phyloP scores from a whole-genome alignment of 2,329 filamentous ascomycete species.

The Claviceps sp. region DNA sequence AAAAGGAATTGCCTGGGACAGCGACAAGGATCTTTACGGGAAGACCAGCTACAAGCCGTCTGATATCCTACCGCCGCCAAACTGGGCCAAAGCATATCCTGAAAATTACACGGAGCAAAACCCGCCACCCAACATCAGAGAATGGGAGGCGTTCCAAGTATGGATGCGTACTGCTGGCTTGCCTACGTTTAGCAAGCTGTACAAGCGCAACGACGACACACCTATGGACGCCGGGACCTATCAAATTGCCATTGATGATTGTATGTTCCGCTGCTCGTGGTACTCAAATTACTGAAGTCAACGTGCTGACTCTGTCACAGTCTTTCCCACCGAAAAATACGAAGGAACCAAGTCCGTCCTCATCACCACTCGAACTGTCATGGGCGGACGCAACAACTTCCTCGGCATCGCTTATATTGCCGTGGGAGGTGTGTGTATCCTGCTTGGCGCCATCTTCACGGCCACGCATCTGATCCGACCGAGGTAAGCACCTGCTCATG shows the following conservation, averaged over 20 bases:
- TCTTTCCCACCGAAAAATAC: slow-evolving; percentile 67
- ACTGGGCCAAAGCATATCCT: slow-evolving; percentile 64
- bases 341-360: slow-evolving; percentile 82
- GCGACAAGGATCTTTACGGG: slow-evolving; percentile 70
- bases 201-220: slow-evolving; percentile 63
- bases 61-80: slow-evolving; percentile 68
- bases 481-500: slow-evolving; percentile 30
- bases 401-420: slow-evolving; percentile 93
- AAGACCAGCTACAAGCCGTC: slow-evolving; percentile 49
- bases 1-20: slow-evolving; percentile 73
- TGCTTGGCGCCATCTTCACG: slow-evolving; percentile 80
- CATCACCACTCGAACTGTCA: slow-evolving; percentile 78
- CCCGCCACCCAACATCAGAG: slow-evolving; percentile 57
- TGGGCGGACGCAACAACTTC: slow-evolving; percentile 92
- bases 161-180: slow-evolving; percentile 98
- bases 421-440: slow-evolving; percentile 81
- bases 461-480: slow-evolving; percentile 84
- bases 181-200: slow-evolving; percentile 89
- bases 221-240: slow-evolving; percentile 61
- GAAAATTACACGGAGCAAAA: slow-evolving; percentile 52
- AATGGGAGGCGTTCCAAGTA: slow-evolving; percentile 80
- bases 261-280: slow-evolving; percentile 38
- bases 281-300: neutral
- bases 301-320: slow-evolving; percentile 29
- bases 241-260: slow-evolving; percentile 59